A percentile compares a stretch with the other conserved stretches of the same genome.
Conservation (phyloP, 371 early-diverging fungal species). For the Catenaria anguillulae region DNA sequence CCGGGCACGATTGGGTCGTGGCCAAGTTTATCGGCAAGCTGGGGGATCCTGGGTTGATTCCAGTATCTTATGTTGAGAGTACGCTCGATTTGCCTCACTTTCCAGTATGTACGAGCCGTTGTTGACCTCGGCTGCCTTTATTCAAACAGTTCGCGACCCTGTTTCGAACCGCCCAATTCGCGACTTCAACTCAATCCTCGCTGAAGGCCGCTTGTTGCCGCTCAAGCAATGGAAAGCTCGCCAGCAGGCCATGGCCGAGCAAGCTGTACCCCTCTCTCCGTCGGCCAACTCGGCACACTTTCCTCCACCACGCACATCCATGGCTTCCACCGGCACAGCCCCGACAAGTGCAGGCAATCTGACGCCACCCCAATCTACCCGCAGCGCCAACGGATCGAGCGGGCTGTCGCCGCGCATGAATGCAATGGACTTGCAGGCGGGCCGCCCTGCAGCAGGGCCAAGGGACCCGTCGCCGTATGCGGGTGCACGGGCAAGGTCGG, state of each 20-base stretch:
- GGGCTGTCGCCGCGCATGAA: too few species aligned
- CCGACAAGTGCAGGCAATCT: too few species aligned
- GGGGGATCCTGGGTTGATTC: constrained; percentile 61
- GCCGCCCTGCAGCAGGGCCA: too few species aligned
- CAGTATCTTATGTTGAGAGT: constrained; percentile 52
- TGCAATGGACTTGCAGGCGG: too few species aligned
- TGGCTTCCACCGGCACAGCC: too few species aligned
- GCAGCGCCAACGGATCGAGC: too few species aligned
- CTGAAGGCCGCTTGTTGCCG: not conserved
- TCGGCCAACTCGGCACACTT: not conserved
- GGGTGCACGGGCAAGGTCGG: too few species aligned
- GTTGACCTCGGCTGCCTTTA: not conserved
- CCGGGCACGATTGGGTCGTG: constrained; percentile 66
- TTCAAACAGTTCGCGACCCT: constrained; percentile 4
- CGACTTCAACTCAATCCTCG: not conserved
- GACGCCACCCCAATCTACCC: too few species aligned
- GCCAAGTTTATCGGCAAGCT: constrained; percentile 52
- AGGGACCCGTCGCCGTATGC: too few species aligned
- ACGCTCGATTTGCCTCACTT: not conserved
- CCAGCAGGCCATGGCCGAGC: not conserved
- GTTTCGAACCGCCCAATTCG: not conserved
- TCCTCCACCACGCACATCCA: not conserved
- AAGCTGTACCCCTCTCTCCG: not conserved
- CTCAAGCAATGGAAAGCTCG: constrained; percentile 1
- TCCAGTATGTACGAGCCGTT: not conserved